Percentiles rank a stretch among this genome's conserved stretches.
These are phyloP conservation scores for Metarhizium sp. DNA, from an alignment of 2,329 filamentous ascomycete genomes.

Conservation along the genomic window DNA sequence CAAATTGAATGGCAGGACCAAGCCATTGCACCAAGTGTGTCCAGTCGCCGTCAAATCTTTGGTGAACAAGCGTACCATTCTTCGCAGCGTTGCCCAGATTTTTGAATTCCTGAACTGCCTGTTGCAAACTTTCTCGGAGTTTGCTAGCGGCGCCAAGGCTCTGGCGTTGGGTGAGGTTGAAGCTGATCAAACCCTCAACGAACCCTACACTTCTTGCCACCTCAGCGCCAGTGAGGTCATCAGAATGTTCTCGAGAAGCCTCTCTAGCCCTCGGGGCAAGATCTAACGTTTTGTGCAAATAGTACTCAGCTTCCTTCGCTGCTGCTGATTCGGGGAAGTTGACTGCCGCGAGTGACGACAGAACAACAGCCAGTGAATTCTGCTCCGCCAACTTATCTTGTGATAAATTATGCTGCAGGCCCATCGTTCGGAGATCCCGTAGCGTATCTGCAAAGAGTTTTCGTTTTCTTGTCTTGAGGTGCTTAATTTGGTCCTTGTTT, in stretches of 20 bases:
- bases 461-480: constrained; percentile 83
- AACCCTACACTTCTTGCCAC: constrained; percentile 71
- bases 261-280: constrained; percentile 59
- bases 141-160: constrained; percentile 32
- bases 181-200: constrained; percentile 73
- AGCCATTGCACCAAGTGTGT: constrained; percentile 45
- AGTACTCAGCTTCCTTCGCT: constrained; percentile 47
- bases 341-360: constrained; percentile 47
- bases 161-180: constrained; percentile 51
- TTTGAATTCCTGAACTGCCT: constrained; percentile 25
- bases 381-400: constrained; percentile 66
- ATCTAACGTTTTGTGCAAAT: constrained; percentile 73
- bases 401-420: constrained; percentile 73
- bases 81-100: constrained; percentile 21
- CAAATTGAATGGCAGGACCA: constrained; percentile 56
- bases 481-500: constrained; percentile 74
- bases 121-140: constrained; percentile 28
- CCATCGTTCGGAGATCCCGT: constrained; percentile 78
- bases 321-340: constrained; percentile 15
- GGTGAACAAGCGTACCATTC: constrained; percentile 13
- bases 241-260: constrained; percentile 63
- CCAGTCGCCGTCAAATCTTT: constrained; percentile 14
- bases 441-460: constrained; percentile 85
- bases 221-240: constrained; percentile 76
- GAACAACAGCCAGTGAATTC: constrained; percentile 56